Evolutionary conservation across 202 grass and related monocot genomes (phyloP).

Genomic region (Alloteropsis angusta): DNA sequence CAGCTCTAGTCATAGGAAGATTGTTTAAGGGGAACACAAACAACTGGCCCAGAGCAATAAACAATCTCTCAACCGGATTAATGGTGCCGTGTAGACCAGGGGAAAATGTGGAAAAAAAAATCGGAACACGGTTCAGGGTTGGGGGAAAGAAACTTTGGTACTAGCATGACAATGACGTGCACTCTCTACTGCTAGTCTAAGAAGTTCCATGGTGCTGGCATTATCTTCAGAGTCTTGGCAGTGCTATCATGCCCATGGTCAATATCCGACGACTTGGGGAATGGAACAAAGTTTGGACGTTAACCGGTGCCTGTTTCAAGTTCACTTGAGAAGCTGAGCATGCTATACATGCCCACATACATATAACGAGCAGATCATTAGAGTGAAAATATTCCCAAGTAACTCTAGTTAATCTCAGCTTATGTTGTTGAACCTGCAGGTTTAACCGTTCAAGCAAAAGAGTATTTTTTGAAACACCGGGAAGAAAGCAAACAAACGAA

Average conservation of each 20-base stretch:
- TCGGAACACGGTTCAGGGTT: neutral
- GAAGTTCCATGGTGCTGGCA: neutral
- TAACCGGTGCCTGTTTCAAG: neutral
- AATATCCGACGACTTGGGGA: neutral
- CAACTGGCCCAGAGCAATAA: neutral
- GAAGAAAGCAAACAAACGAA: neutral
- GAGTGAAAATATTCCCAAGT: too few relatives aligned
- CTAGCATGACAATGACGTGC: neutral
- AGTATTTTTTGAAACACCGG: too few relatives aligned
- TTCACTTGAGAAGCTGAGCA: neutral
- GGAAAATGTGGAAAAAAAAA: neutral
- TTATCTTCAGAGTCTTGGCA: neutral
- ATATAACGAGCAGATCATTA: neutral
- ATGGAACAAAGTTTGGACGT: too few relatives aligned
- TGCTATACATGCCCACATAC: too few relatives aligned
- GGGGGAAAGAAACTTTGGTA: neutral
- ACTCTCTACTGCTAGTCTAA: neutral
- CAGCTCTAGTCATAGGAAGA: neutral
- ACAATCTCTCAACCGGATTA: neutral
- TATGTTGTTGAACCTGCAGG: too few relatives aligned
- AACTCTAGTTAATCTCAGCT: too few relatives aligned
- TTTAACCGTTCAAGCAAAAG: too few relatives aligned
- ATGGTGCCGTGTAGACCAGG: neutral
- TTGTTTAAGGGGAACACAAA: too few relatives aligned
- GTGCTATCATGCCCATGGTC: too few relatives aligned